Conservation (phyloP, 2,329 filamentous ascomycete species). For the Graphilbum ipis-grandicollis region DNA sequence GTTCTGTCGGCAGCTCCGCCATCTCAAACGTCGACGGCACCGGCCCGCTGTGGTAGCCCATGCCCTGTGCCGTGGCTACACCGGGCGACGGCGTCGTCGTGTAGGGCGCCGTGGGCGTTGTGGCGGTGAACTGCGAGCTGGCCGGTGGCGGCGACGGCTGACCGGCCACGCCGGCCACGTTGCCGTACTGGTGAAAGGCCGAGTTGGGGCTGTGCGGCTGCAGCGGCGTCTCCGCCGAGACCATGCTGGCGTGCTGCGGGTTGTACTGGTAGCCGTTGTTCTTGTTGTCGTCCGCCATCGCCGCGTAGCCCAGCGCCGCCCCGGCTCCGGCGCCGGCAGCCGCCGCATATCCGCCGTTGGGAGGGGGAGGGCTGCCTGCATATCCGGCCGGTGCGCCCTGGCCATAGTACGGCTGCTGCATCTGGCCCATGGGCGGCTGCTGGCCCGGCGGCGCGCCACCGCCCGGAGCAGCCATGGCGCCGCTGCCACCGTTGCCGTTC, state of each 20-base stretch:
- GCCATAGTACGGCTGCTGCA: neutral
- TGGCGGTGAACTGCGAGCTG: neutral
- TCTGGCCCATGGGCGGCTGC: slow-evolving; percentile 1
- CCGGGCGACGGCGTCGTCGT: slow-evolving; percentile 2
- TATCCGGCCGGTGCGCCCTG: too few relatives aligned
- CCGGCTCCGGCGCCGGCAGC: neutral
- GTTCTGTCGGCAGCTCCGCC: slow-evolving; percentile 15
- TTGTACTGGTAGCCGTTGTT: neutral
- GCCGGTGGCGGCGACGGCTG: neutral
- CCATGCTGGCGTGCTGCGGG: slow-evolving; percentile 1
- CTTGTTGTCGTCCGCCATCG: neutral
- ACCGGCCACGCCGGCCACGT: neutral
- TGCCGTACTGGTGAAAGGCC: neutral
- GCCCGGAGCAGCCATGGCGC: neutral
- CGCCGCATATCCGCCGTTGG: neutral
- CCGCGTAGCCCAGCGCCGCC: neutral
- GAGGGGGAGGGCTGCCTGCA: too few relatives aligned
- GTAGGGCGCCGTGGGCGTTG: neutral
- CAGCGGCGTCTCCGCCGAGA: neutral
- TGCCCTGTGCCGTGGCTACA: neutral
- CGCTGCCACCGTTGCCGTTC: slow-evolving; percentile 4
- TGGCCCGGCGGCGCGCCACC: neutral
- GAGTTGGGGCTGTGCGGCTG: slow-evolving; percentile 1
- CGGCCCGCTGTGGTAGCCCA: slow-evolving; percentile 9
- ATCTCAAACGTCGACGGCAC: slow-evolving; percentile 7